Percentiles rank a stretch among this genome's conserved stretches.
Conservation (phyloP, 441 rosid species). For the Erodium texanum region DNA sequence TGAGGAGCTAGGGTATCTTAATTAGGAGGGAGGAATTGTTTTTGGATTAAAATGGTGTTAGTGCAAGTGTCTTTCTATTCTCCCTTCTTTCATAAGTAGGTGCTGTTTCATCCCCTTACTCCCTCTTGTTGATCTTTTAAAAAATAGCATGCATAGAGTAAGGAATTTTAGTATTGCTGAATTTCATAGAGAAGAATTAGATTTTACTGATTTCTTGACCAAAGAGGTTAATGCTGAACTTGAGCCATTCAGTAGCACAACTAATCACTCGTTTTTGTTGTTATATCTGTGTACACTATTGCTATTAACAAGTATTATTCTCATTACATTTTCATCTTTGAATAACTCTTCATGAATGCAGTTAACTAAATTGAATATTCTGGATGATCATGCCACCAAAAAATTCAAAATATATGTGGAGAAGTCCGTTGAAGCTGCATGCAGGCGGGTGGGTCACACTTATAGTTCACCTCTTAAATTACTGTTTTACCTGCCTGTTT, state of each 20-base stretch:
- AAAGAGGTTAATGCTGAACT: constrained; percentile 7
- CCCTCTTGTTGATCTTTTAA: not conserved
- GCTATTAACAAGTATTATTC: constrained; percentile 6
- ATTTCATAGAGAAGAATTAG: not conserved
- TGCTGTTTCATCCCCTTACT: not conserved
- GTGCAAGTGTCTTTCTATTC: not conserved
- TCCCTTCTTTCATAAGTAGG: not conserved
- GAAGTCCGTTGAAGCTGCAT: constrained; percentile 66
- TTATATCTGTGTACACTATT: not conserved
- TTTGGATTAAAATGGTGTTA: not conserved
- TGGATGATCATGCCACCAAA: constrained; percentile 35
- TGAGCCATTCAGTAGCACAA: not conserved
- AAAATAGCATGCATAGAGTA: not conserved
- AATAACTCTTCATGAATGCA: constrained; percentile 28
- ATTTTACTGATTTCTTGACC: constrained; percentile 7
- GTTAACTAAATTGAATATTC: constrained; percentile 39
- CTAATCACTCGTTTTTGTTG: not conserved
- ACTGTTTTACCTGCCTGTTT: constrained; percentile 1
- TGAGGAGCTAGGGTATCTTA: not conserved
- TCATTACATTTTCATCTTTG: constrained; percentile 7
- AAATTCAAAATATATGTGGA: constrained; percentile 54
- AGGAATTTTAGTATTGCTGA: not conserved
- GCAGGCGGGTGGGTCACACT: constrained; percentile 48
- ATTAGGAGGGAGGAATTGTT: constrained; percentile 5
- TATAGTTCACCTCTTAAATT: constrained; percentile 10